Percentiles rank a stretch among this genome's conserved stretches.
Evolutionary conservation across 257 asterid species (phyloP).

Genomic region (Knoxia roxburghii): DNA sequence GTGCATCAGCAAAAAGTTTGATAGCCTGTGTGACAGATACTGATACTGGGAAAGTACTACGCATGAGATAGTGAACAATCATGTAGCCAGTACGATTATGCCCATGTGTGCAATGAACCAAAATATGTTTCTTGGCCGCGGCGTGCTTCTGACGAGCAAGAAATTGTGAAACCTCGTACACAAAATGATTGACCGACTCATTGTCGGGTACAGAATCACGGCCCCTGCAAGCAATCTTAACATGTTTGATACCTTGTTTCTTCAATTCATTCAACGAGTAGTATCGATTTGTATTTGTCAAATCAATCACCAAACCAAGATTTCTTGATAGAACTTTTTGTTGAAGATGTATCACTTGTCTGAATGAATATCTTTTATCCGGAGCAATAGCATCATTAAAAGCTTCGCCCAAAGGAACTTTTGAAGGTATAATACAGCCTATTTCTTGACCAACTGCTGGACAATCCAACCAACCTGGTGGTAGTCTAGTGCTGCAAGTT

Average conservation of each 20-base stretch:
- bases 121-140: slow-evolving; percentile 52
- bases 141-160: slow-evolving; percentile 61
- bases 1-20: slow-evolving; percentile 74
- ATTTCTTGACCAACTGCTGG: slow-evolving; percentile 75
- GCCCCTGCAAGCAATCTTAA: slow-evolving; percentile 96
- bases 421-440: slow-evolving; percentile 76
- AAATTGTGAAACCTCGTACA: slow-evolving; percentile 84
- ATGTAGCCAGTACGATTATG: slow-evolving; percentile 98
- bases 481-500: slow-evolving; percentile 61
- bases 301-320: slow-evolving; percentile 96
- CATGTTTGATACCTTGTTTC: slow-evolving; percentile 85
- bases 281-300: slow-evolving; percentile 86
- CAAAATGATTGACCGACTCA: slow-evolving; percentile 77
- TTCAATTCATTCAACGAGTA: slow-evolving; percentile 59
- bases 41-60: slow-evolving; percentile 41
- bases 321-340: slow-evolving; percentile 69
- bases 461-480: slow-evolving; percentile 99
- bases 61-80: slow-evolving; percentile 94
- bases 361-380: slow-evolving; percentile 87
- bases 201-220: slow-evolving; percentile 96
- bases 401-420: slow-evolving; percentile 86
- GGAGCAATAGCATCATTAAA: slow-evolving; percentile 64
- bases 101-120: slow-evolving; percentile 98
- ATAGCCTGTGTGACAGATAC: slow-evolving; percentile 90
- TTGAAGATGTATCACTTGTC: slow-evolving; percentile 78